Evolutionary conservation across 2,329 filamentous ascomycete genomes (phyloP).

Genomic region (Venturia pyrina): DNA sequence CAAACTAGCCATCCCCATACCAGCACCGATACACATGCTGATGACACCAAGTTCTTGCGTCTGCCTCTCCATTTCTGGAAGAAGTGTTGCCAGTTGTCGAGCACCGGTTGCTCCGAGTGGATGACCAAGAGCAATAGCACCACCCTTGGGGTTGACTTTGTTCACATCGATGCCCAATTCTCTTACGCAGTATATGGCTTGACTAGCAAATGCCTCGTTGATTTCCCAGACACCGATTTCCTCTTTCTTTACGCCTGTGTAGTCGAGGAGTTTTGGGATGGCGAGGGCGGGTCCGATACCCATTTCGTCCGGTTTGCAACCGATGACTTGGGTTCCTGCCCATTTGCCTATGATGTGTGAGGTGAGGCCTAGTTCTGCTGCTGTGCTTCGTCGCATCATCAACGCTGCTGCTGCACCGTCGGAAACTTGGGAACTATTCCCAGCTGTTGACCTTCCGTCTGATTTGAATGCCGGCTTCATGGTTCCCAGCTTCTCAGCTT

Average conservation of each 20-base stretch:
- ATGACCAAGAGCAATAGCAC: constrained; percentile 89
- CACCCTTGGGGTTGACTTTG: constrained; percentile 82
- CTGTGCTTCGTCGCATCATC: constrained; percentile 75
- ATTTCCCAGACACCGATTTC: constrained; percentile 87
- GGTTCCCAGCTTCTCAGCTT: constrained; percentile 58
- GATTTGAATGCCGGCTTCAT: constrained; percentile 79
- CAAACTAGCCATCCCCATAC: constrained; percentile 44
- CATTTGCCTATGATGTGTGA: constrained; percentile 71
- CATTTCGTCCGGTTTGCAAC: constrained; percentile 87
- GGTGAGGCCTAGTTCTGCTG: constrained; percentile 59
- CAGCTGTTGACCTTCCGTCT: constrained; percentile 70
- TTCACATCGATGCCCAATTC: constrained; percentile 57
- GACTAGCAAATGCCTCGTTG: constrained; percentile 67
- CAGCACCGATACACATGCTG: constrained; percentile 66
- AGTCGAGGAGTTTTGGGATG: constrained; percentile 69
- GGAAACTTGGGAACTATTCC: constrained; percentile 75
- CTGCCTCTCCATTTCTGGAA: constrained; percentile 57
- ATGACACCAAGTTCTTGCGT: constrained; percentile 71
- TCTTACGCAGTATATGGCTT: constrained; percentile 60
- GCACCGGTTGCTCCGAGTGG: constrained; percentile 83
- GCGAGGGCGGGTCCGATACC: constrained; percentile 79
- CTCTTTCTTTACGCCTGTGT: constrained; percentile 52
- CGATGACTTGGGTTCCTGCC: constrained; percentile 63
- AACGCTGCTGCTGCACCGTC: constrained; percentile 80
- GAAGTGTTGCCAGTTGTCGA: constrained; percentile 65